Conservation (phyloP, 208 protist genomes). For the Acanthamoeba divionensis region DNA sequence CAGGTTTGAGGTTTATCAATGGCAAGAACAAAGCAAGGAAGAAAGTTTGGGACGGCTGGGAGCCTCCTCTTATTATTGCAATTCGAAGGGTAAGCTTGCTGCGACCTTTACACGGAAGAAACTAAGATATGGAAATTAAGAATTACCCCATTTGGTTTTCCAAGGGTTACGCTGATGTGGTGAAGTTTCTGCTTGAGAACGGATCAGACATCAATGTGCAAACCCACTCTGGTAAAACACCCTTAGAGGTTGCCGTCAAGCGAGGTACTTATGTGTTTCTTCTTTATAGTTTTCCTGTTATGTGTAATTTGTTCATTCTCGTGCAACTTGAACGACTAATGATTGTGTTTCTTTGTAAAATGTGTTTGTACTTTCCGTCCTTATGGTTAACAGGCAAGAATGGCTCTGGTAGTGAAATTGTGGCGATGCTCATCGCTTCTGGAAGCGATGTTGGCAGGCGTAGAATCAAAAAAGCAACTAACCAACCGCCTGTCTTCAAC, state of each 20-base stretch:
- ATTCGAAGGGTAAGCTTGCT: too few relatives aligned
- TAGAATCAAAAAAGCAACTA: background rate
- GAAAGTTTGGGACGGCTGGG: constrained; percentile 47
- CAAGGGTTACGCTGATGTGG: constrained; percentile 23
- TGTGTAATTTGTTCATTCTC: too few relatives aligned
- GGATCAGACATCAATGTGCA: background rate
- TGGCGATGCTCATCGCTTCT: constrained; percentile 18
- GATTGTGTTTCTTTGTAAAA: too few relatives aligned
- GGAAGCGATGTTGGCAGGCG: constrained; percentile 33
- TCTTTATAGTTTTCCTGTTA: too few relatives aligned
- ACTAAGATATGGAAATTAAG: too few relatives aligned
- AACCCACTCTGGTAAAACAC: constrained; percentile 40
- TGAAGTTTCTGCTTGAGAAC: constrained; percentile 33
- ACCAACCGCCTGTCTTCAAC: constrained; percentile 42
- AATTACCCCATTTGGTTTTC: too few relatives aligned
- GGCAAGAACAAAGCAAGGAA: too few relatives aligned
- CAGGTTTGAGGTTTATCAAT: too few relatives aligned
- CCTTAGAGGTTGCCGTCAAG: constrained; percentile 37
- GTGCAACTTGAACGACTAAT: too few relatives aligned
- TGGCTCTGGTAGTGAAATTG: constrained; percentile 37
- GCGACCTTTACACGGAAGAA: too few relatives aligned
- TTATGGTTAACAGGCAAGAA: constrained; percentile 12
- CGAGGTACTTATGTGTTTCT: constrained; percentile 16
- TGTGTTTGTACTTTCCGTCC: too few relatives aligned
- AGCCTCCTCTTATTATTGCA: constrained; percentile 18